These are phyloP conservation scores for Solanum chilense DNA, from an alignment of 257 asterid genomes.

Conservation along the genomic window DNA sequence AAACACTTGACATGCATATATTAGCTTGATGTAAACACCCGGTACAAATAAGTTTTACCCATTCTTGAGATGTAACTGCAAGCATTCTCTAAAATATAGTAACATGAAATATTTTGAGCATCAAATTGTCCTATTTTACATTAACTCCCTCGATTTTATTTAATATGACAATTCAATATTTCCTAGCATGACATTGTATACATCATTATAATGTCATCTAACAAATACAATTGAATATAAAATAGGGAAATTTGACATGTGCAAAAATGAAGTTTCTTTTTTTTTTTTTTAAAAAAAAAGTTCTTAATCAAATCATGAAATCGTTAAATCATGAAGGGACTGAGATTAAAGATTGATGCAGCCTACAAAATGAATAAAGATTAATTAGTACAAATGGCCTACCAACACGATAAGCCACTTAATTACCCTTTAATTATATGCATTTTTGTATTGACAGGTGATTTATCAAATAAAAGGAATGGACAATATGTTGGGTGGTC, in stretches of 20 bases:
- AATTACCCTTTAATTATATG: neutral
- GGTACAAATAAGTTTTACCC: rapidly evolving
- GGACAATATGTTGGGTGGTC: too few relatives aligned
- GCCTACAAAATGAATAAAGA: neutral
- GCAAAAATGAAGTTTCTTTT: neutral
- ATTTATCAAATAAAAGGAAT: neutral
- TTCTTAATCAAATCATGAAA: neutral
- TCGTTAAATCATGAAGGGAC: neutral
- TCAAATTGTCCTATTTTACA: neutral
- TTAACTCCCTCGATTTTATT: neutral
- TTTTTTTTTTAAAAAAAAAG: too few relatives aligned
- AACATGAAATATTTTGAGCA: neutral
- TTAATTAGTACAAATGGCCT: neutral
- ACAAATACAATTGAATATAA: neutral
- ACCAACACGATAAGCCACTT: neutral
- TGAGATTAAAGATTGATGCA: neutral
- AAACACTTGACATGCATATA: too few relatives aligned
- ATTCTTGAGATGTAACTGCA: neutral
- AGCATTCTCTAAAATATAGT: neutral
- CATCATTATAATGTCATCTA: neutral
- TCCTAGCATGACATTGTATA: neutral
- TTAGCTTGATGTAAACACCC: rapidly evolving
- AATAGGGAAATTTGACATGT: neutral
- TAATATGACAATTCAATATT: neutral
- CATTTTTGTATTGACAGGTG: neutral